Base-by-base conservation (phyloP, 2,329 filamentous ascomycete genomes). In the Cladosporium sp. region DNA sequence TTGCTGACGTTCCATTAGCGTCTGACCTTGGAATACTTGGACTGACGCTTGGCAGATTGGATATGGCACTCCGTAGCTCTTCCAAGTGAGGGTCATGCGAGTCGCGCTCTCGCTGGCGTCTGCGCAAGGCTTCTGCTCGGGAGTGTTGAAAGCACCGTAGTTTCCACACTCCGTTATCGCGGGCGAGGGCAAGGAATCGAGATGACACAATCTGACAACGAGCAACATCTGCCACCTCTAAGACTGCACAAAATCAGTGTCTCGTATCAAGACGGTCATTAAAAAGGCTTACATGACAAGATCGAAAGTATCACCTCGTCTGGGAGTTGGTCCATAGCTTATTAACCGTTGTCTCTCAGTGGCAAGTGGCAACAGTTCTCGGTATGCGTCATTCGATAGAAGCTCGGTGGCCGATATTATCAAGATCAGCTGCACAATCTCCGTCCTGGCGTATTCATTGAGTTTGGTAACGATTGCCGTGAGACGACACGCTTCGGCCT, bases 121-220 rank as follows among this genome's bases (percentile, higher is more conserved):
- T 77, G 19, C 87, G 77, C n/a, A 75, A 72, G 32, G 81, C 77
- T 62, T 85, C 80, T 66, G 84, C 85, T 33, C 76, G 67, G 13
- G 88, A 92, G 54, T 83, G 74, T 34, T 84, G 77, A 66, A 93
- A 89, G 67, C 86, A 91, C 64, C 84, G 77, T 3, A 77, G 72
- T 56, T 86, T 85, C 91, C 91, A 96, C 34, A 92, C 74, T 37
- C 76, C 79, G 61, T 86, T 80, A 65, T 95, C 89, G 53, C 89
- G 83, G 37, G 82, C 85, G 40, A 93, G 74, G 31, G 74, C 69
- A 28, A 84, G 77, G 54, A 92, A 80, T 42, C 76, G 77, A 57
- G 76, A 81, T 22, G 83, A 92, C 10, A 89, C 81, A 16, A 80
- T 77, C 69, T 91, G 88, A 33, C 92, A 73, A 52, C 70, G 77